Evolutionary conservation across 83 land plant genomes (phyloP).

Genomic region (Thuja plicata): DNA sequence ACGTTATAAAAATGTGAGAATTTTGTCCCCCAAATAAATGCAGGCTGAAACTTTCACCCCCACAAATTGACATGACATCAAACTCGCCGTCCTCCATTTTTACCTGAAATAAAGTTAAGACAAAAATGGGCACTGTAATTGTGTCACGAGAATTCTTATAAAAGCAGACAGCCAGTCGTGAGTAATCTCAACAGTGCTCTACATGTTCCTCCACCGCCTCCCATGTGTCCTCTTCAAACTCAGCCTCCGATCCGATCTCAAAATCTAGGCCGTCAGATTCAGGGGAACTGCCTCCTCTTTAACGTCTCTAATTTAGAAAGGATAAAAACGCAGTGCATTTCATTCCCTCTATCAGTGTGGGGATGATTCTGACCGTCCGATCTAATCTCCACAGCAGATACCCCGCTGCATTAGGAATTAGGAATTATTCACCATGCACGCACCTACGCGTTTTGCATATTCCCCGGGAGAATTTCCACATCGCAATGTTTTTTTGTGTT

Average conservation of each 20-base stretch:
- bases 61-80: too few species aligned
- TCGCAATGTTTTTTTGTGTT: too few species aligned
- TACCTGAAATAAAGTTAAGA: too few species aligned
- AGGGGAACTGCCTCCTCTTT: neutral
- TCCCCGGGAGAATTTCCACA: too few species aligned
- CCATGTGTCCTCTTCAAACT: neutral
- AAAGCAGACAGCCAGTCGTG: neutral
- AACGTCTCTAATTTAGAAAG: neutral
- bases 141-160: neutral
- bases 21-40: neutral
- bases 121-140: too few species aligned
- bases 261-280: neutral
- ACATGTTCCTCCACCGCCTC: neutral
- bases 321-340: neutral
- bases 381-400: too few species aligned
- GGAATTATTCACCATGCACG: too few species aligned
- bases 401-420: too few species aligned
- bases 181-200: neutral
- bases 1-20: neutral
- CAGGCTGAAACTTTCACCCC: too few species aligned
- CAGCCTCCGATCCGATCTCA: neutral
- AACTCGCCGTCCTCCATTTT: too few species aligned
- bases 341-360: neutral
- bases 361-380: neutral
- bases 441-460: too few species aligned